Percentiles rank a stretch among this genome's conserved stretches.
phyloP scores from a whole-genome alignment of 345 rosid species.

The Hibiscus trionum region DNA sequence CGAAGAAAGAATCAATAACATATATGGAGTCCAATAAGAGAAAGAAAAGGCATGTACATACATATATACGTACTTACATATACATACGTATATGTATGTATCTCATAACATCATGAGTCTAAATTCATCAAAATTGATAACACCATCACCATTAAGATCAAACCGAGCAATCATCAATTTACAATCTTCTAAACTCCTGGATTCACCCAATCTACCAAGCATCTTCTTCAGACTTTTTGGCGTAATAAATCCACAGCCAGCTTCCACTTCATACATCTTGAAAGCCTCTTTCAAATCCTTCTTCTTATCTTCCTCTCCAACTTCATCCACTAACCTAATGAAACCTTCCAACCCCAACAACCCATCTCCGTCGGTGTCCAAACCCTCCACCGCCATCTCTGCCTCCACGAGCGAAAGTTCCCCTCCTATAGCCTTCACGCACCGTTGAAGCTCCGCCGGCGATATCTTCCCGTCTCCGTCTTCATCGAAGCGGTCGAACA shows the following conservation, averaged over 20 bases:
- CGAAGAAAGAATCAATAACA: no score
- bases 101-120: constrained; percentile 30
- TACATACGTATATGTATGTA: not conserved
- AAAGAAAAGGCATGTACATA: no score
- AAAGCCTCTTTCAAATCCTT: constrained; percentile 38
- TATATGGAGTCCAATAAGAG: no score
- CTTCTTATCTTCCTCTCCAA: constrained; percentile 41
- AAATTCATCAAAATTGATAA: constrained; percentile 45
- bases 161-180: constrained; percentile 34
- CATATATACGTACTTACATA: not conserved
- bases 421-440: constrained; percentile 18
- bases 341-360: constrained; percentile 39
- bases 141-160: constrained; percentile 47
- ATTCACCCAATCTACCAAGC: constrained; percentile 40
- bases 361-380: constrained; percentile 45
- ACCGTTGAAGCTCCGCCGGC: constrained; percentile 21
- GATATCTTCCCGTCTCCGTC: constrained; percentile 40
- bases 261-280: constrained; percentile 34
- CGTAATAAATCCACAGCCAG: constrained; percentile 32
- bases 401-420: constrained; percentile 29
- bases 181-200: constrained; percentile 32
- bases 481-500: constrained; percentile 11
- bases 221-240: constrained; percentile 29
- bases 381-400: constrained; percentile 19
- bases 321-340: constrained; percentile 32